Conservation (phyloP, 208 protist species). For the Wallacemonas rigidus region DNA sequence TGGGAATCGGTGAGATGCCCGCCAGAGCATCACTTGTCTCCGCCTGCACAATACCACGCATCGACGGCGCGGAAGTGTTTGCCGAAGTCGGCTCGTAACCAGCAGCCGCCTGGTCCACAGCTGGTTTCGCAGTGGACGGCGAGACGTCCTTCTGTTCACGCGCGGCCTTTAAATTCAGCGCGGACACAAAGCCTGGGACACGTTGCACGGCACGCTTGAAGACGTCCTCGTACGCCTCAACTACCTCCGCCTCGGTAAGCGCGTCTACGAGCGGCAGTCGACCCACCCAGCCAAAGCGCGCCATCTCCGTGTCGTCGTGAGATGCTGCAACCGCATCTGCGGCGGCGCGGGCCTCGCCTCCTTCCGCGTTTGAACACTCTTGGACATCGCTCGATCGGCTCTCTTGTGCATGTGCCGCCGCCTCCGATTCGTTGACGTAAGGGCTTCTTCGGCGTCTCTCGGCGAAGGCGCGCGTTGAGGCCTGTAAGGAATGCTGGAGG, state of each 20-base stretch:
- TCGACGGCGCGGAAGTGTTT: background rate
- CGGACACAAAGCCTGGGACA: constrained; percentile 32
- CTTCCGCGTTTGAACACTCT: too few relatives aligned
- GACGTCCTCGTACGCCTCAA: constrained; percentile 38
- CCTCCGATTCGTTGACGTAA: background rate
- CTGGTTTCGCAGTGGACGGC: background rate
- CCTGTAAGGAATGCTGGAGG: background rate
- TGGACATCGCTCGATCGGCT: too few relatives aligned
- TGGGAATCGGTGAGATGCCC: background rate
- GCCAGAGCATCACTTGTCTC: constrained; percentile 7
- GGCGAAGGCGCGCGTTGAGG: constrained; percentile 5
- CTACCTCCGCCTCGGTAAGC: constrained; percentile 37
- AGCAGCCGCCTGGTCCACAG: background rate
- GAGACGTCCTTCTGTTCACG: background rate
- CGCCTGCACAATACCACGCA: background rate
- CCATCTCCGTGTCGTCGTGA: constrained; percentile 2
- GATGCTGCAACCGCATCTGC: background rate
- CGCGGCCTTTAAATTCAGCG: background rate
- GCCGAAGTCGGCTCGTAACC: background rate
- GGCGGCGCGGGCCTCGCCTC: too few relatives aligned
- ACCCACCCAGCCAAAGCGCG: constrained; percentile 30
- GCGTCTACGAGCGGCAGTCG: constrained; percentile 39
- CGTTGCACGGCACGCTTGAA: constrained; percentile 25
- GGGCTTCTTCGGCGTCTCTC: background rate
- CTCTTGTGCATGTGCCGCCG: background rate